Percentiles rank a stretch among this genome's conserved stretches.
phyloP scores from a whole-genome alignment of 2,329 filamentous ascomycete genomes.

The Colletotrichum costaricense region DNA sequence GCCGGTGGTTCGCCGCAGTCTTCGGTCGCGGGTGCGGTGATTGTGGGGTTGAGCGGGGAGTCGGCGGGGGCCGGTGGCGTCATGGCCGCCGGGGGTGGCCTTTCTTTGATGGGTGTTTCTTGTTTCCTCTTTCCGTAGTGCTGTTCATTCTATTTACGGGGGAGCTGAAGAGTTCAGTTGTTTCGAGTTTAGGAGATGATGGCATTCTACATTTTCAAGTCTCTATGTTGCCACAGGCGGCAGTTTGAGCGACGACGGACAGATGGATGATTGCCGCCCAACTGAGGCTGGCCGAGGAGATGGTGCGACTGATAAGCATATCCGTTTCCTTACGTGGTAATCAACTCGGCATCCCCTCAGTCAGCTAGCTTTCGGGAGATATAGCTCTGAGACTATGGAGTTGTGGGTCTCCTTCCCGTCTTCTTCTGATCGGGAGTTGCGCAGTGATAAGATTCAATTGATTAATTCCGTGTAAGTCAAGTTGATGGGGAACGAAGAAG shows the following conservation, averaged over 20 bases:
- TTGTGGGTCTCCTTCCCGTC: background rate
- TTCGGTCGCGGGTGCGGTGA: background rate
- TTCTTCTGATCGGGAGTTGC: background rate
- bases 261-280: background rate
- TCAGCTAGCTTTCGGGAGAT: background rate
- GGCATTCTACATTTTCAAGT: background rate
- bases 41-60: background rate
- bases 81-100: background rate
- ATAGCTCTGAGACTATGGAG: background rate
- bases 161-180: background rate
- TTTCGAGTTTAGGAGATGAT: background rate
- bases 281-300: background rate
- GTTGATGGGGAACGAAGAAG: background rate
- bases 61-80: background rate
- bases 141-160: background rate
- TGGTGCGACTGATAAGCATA: slow-evolving; percentile 12
- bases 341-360: background rate
- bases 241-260: background rate
- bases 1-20: background rate
- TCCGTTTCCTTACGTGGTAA: background rate
- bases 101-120: background rate
- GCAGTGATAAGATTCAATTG: background rate
- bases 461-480: background rate
- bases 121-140: background rate
- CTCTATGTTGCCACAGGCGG: background rate